Conservation (phyloP, 1,284 basidiomycete genomes). For the Athelia psychrophila region DNA sequence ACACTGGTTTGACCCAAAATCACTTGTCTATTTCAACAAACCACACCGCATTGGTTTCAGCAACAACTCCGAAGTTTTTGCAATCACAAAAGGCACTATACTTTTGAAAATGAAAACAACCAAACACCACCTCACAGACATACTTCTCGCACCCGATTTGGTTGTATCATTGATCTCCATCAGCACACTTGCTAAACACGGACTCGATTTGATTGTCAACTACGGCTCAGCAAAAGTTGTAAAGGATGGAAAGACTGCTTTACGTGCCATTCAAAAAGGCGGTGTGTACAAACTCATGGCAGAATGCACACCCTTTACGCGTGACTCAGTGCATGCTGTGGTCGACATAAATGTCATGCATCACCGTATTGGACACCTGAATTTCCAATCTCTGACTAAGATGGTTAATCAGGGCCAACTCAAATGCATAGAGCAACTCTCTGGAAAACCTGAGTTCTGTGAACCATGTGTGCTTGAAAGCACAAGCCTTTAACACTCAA, state of each 20-base stretch:
- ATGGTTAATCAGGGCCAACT: conserved; percentile 18
- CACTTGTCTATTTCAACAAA: background rate
- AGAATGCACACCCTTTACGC: background rate
- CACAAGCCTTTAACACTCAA: conserved; percentile 21
- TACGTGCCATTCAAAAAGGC: background rate
- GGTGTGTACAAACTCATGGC: background rate
- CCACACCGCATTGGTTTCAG: background rate
- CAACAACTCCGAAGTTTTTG: background rate
- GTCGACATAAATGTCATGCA: conserved; percentile 19
- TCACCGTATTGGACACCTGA: conserved; percentile 17
- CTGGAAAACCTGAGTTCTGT: conserved; percentile 11
- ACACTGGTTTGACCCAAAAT: background rate
- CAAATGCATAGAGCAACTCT: conserved; percentile 6
- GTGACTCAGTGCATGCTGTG: background rate
- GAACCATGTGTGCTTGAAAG: conserved; percentile 18
- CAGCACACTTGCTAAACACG: background rate
- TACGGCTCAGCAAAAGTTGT: background rate
- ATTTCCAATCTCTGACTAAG: conserved; percentile 5
- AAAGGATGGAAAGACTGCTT: background rate
- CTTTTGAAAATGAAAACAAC: background rate
- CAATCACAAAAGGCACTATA: background rate
- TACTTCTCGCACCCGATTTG: background rate
- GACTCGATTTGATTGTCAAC: background rate
- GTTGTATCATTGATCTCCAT: background rate
- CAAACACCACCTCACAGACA: background rate